Evolutionary conservation across 192 early-diverging fungal species (phyloP).

Genomic region (Rhizophagus sp.): DNA sequence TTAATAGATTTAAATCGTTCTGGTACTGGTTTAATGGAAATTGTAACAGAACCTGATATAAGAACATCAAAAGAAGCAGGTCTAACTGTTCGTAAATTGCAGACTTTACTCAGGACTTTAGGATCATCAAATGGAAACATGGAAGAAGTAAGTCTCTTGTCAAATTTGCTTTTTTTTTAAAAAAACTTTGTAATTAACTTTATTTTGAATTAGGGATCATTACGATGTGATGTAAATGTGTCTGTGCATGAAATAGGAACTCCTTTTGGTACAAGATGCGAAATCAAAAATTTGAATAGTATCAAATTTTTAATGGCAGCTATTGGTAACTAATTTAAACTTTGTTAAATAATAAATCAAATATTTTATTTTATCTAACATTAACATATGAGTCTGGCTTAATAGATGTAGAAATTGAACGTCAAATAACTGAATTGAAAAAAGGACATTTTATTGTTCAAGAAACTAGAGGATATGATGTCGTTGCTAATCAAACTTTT

Average conservation of each 20-base stretch:
- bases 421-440: constrained; percentile 69
- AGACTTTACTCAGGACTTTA: constrained; percentile 67
- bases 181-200: not conserved
- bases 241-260: constrained; percentile 65
- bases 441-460: constrained; percentile 53
- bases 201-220: constrained; percentile 59
- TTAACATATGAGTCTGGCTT: not conserved
- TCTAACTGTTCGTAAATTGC: constrained; percentile 75
- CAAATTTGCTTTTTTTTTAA: not conserved
- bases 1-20: constrained; percentile 87
- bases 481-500: constrained; percentile 59
- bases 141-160: constrained; percentile 66
- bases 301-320: constrained; percentile 68
- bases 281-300: constrained; percentile 82
- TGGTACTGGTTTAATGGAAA: constrained; percentile 86
- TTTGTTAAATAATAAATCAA: not conserved
- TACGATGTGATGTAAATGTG: constrained; percentile 93
- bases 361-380: not conserved
- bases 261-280: constrained; percentile 66
- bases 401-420: constrained; percentile 75
- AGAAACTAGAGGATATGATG: constrained; percentile 86
- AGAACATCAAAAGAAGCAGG: constrained; percentile 75
- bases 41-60: constrained; percentile 89
- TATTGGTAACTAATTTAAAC: constrained; percentile 47
- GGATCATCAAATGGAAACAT: constrained; percentile 77